Base-by-base conservation (phyloP, 805 yeast genomes). In the Candida chauliodis region DNA sequence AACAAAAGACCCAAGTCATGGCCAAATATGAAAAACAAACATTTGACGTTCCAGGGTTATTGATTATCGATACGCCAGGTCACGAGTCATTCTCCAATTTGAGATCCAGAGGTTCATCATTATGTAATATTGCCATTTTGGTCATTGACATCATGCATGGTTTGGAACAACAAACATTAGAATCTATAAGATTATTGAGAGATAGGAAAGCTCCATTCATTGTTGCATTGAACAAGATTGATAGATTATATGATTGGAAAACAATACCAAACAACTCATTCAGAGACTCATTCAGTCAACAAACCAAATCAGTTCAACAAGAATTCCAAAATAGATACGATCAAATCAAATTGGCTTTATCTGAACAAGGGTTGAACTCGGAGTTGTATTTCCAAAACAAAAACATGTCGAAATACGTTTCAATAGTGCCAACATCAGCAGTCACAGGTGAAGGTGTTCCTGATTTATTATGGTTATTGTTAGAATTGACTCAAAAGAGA, bases 361-460 rank as follows among this genome's bases (percentile, higher is more conserved):
- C 98, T 45, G 99, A 93, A 71, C 99, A 93, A 69, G 98, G 99
- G 56, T 81, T 93, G 72, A 93, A 93, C 73, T 86, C 98, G 40
- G 99, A 95, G 69, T 76, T 93, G 48, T 93, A 93, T 67, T 93
- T 75, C 85, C 87, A 91, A 66, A 93, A 93, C 77, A 85, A 84
- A 65, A 93, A 91, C 71, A 70, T 91, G 76, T 70, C 97, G 40
- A 88, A 89, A 62, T 88, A 82, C 56, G 99, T 93, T 40, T 89
- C 97, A 25, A 84, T 93, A 53, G 96, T 93, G 31, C 99, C 99
- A 52, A 93, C 99, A 14, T 91, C 98, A 46, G 99, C 99, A 40
- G 95, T 90, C 31, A 90, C 97, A 10, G 99, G 99, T 63, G 99
- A 93, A 70, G 99, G 99, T 85, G 95, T 93, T 53, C 99, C 99